Base-by-base conservation (phyloP, 2,329 filamentous ascomycete species). In the Nemania diffusa region DNA sequence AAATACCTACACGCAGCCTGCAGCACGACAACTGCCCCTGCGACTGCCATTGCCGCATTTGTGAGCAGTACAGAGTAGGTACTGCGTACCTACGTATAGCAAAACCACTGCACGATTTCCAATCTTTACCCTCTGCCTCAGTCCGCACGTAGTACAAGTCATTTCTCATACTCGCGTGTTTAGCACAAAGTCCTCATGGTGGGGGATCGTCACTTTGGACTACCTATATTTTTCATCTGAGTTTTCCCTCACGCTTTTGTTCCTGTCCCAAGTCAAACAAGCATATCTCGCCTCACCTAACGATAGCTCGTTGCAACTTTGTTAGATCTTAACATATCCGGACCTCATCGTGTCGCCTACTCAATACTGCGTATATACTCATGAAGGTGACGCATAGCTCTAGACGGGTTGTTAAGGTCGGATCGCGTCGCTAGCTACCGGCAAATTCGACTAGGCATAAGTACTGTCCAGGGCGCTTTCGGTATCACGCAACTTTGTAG, bases 1-100 rank as follows among this genome's bases (percentile, higher is more conserved):
- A 32, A 48, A 46, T 34, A 40, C 24, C 50, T 67, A 67, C 57
- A 67, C 65, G 65, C 65, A 64, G 34, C 65, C 65, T 52, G 65
- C 65, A 67, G 56, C 51, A 51, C 26, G 27, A 51, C 57, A 42
- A 37, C n/a, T 48, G 42, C 61, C 61, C 56, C 51, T 64, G 61
- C n/a, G 34, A n/a, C 17, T 20, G 40, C 40, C n/a, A n/a, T n/a
- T 3, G 4, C 17, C 22, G 42, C 42, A 46, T 46, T 7, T 22
- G 42, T n/a, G n/a, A n/a, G n/a, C n/a, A n/a, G n/a, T n/a, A n/a
- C n/a, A n/a, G n/a, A n/a, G n/a, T n/a, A n/a, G n/a, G n/a, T n/a
- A n/a, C n/a, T n/a, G n/a, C n/a, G n/a, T 32, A 32, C 29, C 29
- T 32, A 32, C 29, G 52, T 53, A 26, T 51, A 65, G 40, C 51